phyloP scores from a whole-genome alignment of 805 yeast genomes.

The Diddensiella transvaalensis region DNA sequence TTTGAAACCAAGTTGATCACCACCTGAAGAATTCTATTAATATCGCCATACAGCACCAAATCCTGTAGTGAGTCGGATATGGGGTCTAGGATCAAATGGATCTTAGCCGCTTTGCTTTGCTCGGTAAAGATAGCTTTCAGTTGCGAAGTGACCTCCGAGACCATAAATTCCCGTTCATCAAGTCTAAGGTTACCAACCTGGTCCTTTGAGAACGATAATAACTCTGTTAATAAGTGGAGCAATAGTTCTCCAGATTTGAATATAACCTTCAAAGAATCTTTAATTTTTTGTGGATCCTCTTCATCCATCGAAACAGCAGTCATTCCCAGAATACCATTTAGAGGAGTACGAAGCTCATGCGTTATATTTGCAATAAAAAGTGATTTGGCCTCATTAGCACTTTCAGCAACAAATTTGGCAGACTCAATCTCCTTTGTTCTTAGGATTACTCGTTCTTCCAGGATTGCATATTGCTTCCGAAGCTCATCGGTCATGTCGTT shows the following conservation, averaged over 20 bases:
- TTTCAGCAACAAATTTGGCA: constrained; percentile 84
- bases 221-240: constrained; percentile 83
- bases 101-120: constrained; percentile 58
- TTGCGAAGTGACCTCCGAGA: constrained; percentile 79
- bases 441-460: constrained; percentile 83
- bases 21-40: constrained; percentile 85
- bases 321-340: constrained; percentile 95
- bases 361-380: constrained; percentile 89
- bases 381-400: constrained; percentile 95
- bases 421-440: constrained; percentile 85
- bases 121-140: constrained; percentile 74
- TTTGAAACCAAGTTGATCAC: constrained; percentile 91
- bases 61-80: constrained; percentile 37
- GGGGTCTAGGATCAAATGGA: constrained; percentile 50
- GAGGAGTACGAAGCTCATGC: constrained; percentile 91
- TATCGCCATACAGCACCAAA: constrained; percentile 77
- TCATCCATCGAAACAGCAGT: constrained; percentile 92
- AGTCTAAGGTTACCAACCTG: constrained; percentile 73
- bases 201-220: constrained; percentile 88
- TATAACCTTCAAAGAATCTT: constrained; percentile 73
- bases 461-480: constrained; percentile 72
- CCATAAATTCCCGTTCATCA: constrained; percentile 76
- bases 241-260: constrained; percentile 89
- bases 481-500: constrained; percentile 87
- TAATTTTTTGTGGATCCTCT: constrained; percentile 59